These are phyloP conservation scores for Isoetes taiwanensis DNA, from an alignment of 75 land plant genomes.

Conservation along the genomic window DNA sequence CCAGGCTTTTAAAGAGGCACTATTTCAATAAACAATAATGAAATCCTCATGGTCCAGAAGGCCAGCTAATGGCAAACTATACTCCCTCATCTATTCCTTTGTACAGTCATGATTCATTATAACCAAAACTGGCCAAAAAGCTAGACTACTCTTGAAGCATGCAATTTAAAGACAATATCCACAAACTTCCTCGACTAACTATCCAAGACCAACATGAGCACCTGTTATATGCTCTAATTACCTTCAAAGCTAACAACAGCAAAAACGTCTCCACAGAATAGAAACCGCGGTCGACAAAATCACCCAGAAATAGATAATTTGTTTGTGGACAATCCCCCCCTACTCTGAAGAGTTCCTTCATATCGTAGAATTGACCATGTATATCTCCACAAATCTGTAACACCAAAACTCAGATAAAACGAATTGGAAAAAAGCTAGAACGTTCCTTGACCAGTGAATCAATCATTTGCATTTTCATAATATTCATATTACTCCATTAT, in stretches of 20 bases:
- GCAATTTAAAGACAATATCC: too few relatives aligned
- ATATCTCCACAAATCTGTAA: conserved; percentile 95
- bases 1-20: too few relatives aligned
- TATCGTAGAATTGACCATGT: conserved; percentile 96
- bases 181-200: too few relatives aligned
- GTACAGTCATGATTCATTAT: too few relatives aligned
- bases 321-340: conserved; percentile 98
- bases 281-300: conserved; percentile 96
- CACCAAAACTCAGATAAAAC: not conserved
- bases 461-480: not conserved
- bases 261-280: conserved; percentile 98
- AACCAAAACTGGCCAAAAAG: too few relatives aligned
- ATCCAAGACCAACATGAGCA: too few relatives aligned
- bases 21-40: too few relatives aligned
- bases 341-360: conserved; percentile 98
- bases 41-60: too few relatives aligned
- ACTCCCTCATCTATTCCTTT: too few relatives aligned
- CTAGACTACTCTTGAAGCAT: too few relatives aligned
- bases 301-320: conserved; percentile 91
- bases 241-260: conserved; percentile 87
- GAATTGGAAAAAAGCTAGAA: not conserved
- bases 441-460: not conserved
- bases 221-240: conserved; percentile 8
- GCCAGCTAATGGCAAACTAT: too few relatives aligned
- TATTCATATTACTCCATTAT: too few relatives aligned